Evolutionary conservation across 495 filamentous ascomycete genomes (phyloP), one percentile per base, ranked within the genome.

Genomic region (Lophiostoma macrostomum): DNA sequence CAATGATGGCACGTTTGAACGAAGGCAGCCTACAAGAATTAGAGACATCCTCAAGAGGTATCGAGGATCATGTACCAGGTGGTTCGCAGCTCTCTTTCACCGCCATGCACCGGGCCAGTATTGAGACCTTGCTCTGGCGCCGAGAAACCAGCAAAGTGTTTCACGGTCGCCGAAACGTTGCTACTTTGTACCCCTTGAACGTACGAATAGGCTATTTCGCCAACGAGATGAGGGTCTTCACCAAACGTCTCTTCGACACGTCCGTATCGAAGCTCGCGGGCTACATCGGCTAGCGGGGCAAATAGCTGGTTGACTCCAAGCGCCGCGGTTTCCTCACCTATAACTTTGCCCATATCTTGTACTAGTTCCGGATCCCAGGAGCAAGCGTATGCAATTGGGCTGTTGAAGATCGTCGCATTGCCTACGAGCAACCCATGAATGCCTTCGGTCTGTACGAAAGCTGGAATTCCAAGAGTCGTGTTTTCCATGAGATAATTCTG

Each of bases 381-480:
- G 64, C 80, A 85, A 14, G 78, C 82, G 58, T 85, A 78, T 16
- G 71, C 83, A 64, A 88, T 87, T 0, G 84, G 82, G 3, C 81
- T 85, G 61, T 87, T 86, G 74, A 85, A 87, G 40, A 88, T 86
- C 0, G 84, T 86, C 11, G 84, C 84, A 69, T 87, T 86, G 16
- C 75, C 78, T 38, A 83, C 74, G 39, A 87, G 64, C 44, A 87
- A 85, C 0, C 84, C 84, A 57, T 87, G 84, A 42, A 87, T 84
- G 46, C 70, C 75, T 68, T 88, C 85, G 1, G 75, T 83, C 65
- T 87, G 84, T 10, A 85, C 82, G 47, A 86, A 70, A 1, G 83
- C 83, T 18, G 85, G 58, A 14, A 61, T 61, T 0, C 82, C 82
- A 3, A 87, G 73, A n/a, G 58, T 61, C 22, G 67, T 58, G 61